Conservation (phyloP, 345 rosid genomes). For the Citrus glauca region DNA sequence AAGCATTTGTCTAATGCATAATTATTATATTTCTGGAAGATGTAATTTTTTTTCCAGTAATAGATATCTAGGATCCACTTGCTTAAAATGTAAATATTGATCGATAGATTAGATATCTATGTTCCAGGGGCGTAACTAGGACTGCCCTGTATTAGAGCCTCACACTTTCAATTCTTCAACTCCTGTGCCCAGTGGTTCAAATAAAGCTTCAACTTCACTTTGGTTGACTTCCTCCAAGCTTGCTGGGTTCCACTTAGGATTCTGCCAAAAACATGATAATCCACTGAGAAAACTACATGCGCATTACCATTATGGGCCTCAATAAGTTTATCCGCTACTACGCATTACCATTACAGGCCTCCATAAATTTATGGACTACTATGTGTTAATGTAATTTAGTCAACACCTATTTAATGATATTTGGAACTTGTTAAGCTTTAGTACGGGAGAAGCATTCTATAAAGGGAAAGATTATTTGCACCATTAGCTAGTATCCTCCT, state of each 20-base stretch:
- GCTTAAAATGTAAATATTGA: neutral
- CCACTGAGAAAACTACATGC: neutral
- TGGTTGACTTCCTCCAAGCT: slow-evolving; percentile 61
- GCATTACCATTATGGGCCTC: too few species aligned
- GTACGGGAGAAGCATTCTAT: neutral
- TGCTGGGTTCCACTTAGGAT: slow-evolving; percentile 79
- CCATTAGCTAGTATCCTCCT: neutral
- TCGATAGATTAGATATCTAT: too few species aligned
- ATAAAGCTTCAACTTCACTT: slow-evolving; percentile 63
- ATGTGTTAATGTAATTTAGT: neutral
- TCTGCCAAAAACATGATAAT: slow-evolving; percentile 42
- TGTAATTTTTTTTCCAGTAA: neutral
- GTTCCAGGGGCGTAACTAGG: too few species aligned
- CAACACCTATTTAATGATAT: neutral
- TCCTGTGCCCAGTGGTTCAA: slow-evolving; percentile 50
- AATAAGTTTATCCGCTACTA: too few species aligned
- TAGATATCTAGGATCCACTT: neutral
- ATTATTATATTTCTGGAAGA: neutral
- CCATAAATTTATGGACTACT: neutral
- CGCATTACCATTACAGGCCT: neutral
- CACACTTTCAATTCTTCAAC: slow-evolving; percentile 53
- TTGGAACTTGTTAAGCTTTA: neutral
- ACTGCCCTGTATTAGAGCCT: slow-evolving; percentile 1
- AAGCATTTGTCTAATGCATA: neutral
- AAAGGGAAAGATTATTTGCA: neutral